Conservation (phyloP, 495 filamentous ascomycete genomes). For the Penicillium parvum region DNA sequence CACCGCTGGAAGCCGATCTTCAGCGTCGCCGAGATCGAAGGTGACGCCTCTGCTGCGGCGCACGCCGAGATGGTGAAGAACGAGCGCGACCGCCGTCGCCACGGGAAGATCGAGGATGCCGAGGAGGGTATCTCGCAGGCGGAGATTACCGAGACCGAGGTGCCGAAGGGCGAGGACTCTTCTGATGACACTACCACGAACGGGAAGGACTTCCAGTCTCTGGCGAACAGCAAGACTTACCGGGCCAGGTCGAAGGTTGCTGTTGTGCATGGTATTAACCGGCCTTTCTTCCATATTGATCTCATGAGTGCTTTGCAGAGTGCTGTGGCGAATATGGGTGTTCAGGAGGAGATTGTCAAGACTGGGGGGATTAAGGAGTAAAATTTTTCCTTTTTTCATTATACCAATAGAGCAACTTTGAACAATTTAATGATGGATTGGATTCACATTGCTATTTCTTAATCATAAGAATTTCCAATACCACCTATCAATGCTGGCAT, state of each 20-base stretch:
- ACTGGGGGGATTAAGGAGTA: no score
- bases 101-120: constrained; percentile 37
- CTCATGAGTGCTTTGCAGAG: constrained; percentile 86
- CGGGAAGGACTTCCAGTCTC: constrained; percentile 40
- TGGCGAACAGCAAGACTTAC: constrained; percentile 43
- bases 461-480: no score
- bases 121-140: constrained; percentile 11
- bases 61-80: constrained; percentile 56
- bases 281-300: constrained; percentile 93
- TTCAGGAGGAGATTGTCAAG: no score
- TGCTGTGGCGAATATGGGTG: constrained; percentile 65
- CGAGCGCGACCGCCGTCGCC: constrained; percentile 42
- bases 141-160: constrained; percentile 28
- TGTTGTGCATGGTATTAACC: constrained; percentile 75
- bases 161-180: constrained; percentile 24
- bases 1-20: constrained; percentile 90
- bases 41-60: constrained; percentile 59
- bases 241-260: constrained; percentile 46
- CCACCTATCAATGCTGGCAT: no score
- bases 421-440: no score
- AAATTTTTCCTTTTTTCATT: no score
- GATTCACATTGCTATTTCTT: no score
- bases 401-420: no score
- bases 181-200: constrained; percentile 28
- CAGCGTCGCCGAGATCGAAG: constrained; percentile 84